phyloP scores from a whole-genome alignment of 352 stramenopile species.

The Globisporangium cederbergense region DNA sequence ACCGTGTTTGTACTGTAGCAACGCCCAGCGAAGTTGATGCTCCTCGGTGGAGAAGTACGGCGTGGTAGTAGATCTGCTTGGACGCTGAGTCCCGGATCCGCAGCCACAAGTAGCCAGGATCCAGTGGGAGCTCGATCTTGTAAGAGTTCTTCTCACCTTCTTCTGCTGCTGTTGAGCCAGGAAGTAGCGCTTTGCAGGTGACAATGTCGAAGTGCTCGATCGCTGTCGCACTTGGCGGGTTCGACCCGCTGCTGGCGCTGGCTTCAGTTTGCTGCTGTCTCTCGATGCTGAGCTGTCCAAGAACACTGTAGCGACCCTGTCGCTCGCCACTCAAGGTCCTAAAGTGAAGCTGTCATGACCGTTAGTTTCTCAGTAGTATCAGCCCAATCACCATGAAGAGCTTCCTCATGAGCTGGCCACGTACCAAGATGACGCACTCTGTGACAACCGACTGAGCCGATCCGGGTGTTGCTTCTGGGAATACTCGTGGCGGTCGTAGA shows the following conservation, averaged over 20 bases:
- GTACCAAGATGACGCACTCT: slow-evolving; percentile 32
- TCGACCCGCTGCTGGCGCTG: neutral
- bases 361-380: neutral
- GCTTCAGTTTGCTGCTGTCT: slow-evolving; percentile 4
- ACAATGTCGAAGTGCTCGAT: slow-evolving; percentile 34
- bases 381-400: neutral
- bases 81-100: slow-evolving; percentile 15
- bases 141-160: neutral
- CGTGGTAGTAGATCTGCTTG: slow-evolving; percentile 34
- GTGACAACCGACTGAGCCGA: neutral
- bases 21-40: slow-evolving; percentile 13
- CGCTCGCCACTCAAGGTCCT: slow-evolving; percentile 1
- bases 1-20: slow-evolving; percentile 30
- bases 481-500: slow-evolving; percentile 23
- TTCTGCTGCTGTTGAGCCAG: neutral
- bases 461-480: slow-evolving; percentile 11
- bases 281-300: slow-evolving; percentile 12
- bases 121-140: slow-evolving; percentile 25
- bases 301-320: neutral
- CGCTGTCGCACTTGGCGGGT: slow-evolving; percentile 5
- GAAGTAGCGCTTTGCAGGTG: slow-evolving; percentile 12
- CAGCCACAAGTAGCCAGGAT: slow-evolving; percentile 46
- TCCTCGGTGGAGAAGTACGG: slow-evolving; percentile 30
- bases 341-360: slow-evolving; percentile 11
- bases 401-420: neutral